Conservation (phyloP, 140 eudicot genomes). For the Bidens hawaiensis region DNA sequence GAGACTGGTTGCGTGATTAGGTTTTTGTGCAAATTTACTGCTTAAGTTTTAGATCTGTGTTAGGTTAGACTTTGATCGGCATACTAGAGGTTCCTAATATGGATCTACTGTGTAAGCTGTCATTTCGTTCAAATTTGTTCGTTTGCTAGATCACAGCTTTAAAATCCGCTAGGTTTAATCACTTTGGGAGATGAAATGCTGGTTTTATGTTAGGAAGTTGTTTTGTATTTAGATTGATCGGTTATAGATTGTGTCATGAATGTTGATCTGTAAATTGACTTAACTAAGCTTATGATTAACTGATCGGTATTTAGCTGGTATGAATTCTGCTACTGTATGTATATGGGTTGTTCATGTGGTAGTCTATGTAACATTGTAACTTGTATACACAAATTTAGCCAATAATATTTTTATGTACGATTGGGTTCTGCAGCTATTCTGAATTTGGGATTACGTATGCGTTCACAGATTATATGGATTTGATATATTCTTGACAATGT, state of each 20-base stretch:
- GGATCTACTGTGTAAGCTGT: constrained; percentile 13
- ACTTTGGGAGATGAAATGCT: constrained; percentile 5
- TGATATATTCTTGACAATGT: background rate
- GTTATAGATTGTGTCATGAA: constrained; percentile 2
- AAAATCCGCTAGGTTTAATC: constrained; percentile 12
- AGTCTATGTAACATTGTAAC: background rate
- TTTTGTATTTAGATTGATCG: constrained; percentile 11
- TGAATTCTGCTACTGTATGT: background rate
- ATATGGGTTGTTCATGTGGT: constrained; percentile 11
- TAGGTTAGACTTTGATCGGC: constrained; percentile 14
- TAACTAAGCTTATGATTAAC: background rate
- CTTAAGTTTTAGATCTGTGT: background rate
- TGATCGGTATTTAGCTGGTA: background rate
- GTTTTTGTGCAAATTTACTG: constrained; percentile 4
- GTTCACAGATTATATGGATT: constrained; percentile 7
- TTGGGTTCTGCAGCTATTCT: constrained; percentile 2
- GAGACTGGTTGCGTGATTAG: constrained; percentile 10
- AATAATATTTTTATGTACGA: background rate
- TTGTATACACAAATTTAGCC: background rate
- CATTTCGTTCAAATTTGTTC: background rate
- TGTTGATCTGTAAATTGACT: background rate
- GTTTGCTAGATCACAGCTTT: background rate
- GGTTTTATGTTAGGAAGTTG: background rate
- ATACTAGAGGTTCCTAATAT: background rate
- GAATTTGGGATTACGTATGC: constrained; percentile 6